Base-by-base conservation (phyloP, 371 early-diverging fungal genomes). In the Phascolomyces articulosus region DNA sequence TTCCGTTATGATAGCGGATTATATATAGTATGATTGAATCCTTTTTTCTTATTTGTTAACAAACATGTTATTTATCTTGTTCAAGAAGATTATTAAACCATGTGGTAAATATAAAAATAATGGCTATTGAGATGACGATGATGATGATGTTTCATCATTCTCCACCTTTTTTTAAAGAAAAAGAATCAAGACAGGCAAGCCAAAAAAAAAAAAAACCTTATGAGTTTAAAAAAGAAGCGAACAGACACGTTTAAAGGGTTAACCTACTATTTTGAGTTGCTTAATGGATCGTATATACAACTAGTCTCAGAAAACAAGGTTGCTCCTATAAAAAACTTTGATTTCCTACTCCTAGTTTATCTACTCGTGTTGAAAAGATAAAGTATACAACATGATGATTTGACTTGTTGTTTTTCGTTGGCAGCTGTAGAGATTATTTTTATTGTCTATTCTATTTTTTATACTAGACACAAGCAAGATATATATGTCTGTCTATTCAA, bases 241-340 rank as follows among this genome's bases (percentile, higher is more conserved):
- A 51, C 26, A 51, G 51, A 51, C 51, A 51, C 51, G 51, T 51
- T 51, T 51, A 51, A 51, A 51, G 51, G 51, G 51, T 51, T 0
- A 24, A 2, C 34, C 21, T 51, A 24, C n/a, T 8, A 47, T 47
- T 20, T 51, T 44, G 44, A n/a, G 15, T 44, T 13, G 15, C 9
- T 51, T 18, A 47, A n/a, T 11, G 7, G 47, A 4, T 4, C 47
- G 47, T 18, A 18, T 51, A 7, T 51, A 23, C 4, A 7, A 23
- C 23, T 13, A 24, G 7, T 51, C 51, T 20, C 24, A 24, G 26
- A 20, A 51, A 51, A 51, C 21, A 51, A 51, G 26, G 15, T 24
- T 51, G 7, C 24, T 51, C 16, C 51, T 51, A 21, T 23, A 23
- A 51, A 18, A 23, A 44, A 15, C 4, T 16, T 51, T 11, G 6